Evolutionary conservation across 1,284 basidiomycete genomes (phyloP).

Genomic region (Cystobasidium pallidum): DNA sequence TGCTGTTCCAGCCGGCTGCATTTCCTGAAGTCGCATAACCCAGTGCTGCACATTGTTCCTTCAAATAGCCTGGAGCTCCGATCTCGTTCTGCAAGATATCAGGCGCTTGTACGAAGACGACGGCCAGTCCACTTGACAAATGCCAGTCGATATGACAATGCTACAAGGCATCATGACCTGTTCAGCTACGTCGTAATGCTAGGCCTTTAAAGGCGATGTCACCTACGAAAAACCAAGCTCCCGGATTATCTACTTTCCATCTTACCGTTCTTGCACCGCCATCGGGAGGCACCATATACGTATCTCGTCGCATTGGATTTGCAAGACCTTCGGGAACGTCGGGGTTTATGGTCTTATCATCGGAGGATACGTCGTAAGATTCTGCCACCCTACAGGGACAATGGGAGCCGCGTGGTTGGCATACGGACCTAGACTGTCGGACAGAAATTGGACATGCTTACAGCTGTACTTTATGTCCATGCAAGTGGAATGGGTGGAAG

Average conservation of each 20-base stretch:
- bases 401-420: no score
- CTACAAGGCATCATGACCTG: not conserved
- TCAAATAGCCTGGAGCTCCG: conserved; percentile 63
- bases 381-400: conserved; percentile 60
- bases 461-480: conserved; percentile 51
- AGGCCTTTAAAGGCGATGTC: conserved; percentile 48
- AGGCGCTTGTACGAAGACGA: conserved; percentile 75
- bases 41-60: conserved; percentile 72
- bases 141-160: conserved; percentile 64
- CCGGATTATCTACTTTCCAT: conserved; percentile 77
- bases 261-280: conserved; percentile 66
- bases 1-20: conserved; percentile 69
- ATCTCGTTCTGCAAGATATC: conserved; percentile 62
- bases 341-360: conserved; percentile 78
- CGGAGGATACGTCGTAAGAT: conserved; percentile 68
- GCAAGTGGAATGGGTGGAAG: conserved; percentile 60
- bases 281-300: conserved; percentile 65
- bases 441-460: no score
- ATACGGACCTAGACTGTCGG: not conserved
- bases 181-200: not conserved
- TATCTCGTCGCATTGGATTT: conserved; percentile 84
- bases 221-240: conserved; percentile 66
- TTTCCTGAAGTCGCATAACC: conserved; percentile 71
- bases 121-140: conserved; percentile 72
- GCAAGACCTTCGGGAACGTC: conserved; percentile 71